Evolutionary conservation across 257 asterid genomes (phyloP).

Genomic region (Echium plantagineum): DNA sequence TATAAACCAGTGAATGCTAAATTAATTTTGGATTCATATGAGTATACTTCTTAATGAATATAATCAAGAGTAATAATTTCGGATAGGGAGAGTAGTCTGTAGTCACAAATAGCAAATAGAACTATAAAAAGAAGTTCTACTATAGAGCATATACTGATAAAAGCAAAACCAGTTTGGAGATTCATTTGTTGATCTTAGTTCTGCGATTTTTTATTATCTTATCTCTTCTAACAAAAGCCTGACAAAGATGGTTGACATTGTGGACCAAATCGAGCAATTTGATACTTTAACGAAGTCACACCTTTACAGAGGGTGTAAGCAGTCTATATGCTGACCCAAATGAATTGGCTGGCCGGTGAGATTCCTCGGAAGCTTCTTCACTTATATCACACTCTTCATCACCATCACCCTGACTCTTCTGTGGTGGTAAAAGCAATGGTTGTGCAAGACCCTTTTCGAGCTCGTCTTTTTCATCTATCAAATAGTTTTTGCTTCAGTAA

Average conservation of each 20-base stretch:
- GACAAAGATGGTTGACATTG: too few relatives aligned
- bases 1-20: too few relatives aligned
- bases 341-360: slow-evolving; percentile 76
- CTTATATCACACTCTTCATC: slow-evolving; percentile 72
- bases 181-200: neutral
- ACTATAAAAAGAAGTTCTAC: neutral
- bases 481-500: slow-evolving; percentile 13
- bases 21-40: neutral
- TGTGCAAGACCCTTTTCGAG: slow-evolving; percentile 76
- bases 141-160: too few relatives aligned
- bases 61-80: neutral
- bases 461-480: slow-evolving; percentile 39
- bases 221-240: too few relatives aligned
- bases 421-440: slow-evolving; percentile 53
- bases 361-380: slow-evolving; percentile 76
- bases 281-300: slow-evolving; percentile 11
- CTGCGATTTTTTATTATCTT: neutral
- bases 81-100: too few relatives aligned
- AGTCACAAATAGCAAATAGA: neutral
- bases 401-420: slow-evolving; percentile 37
- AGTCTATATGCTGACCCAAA: slow-evolving; percentile 69
- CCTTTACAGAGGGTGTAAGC: slow-evolving; percentile 97
- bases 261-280: too few relatives aligned
- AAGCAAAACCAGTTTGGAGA: neutral
- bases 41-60: neutral